Conservation (phyloP, 1,284 basidiomycete species). For the Irpex rosettiformis region DNA sequence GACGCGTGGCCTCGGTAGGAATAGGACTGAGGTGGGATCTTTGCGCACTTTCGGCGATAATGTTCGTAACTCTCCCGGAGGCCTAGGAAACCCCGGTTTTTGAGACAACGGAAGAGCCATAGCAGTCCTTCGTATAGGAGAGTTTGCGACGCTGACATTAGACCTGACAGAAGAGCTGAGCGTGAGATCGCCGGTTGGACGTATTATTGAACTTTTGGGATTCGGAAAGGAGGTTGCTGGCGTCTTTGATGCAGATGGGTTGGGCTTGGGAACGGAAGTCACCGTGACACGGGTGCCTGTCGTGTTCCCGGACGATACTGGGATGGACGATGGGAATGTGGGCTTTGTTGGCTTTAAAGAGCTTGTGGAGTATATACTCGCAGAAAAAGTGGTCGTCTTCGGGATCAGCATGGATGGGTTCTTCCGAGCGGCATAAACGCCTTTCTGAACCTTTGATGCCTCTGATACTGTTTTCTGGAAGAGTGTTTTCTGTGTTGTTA, state of each 20-base stretch:
- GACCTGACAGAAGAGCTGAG: neutral
- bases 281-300: conserved; percentile 30
- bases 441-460: conserved; percentile 62
- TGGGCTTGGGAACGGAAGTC: conserved; percentile 21
- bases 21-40: conserved; percentile 62
- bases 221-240: neutral
- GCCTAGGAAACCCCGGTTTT: conserved; percentile 4
- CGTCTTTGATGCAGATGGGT: neutral
- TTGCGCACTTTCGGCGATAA: conserved; percentile 38
- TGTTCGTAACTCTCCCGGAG: conserved; percentile 11
- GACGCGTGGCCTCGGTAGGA: conserved; percentile 72
- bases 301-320: conserved; percentile 12
- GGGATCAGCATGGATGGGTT: conserved; percentile 46
- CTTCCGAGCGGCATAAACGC: conserved; percentile 49
- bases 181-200: neutral
- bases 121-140: neutral
- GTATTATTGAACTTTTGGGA: neutral
- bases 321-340: conserved; percentile 27
- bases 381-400: conserved; percentile 26
- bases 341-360: conserved; percentile 32
- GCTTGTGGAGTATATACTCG: conserved; percentile 14
- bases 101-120: conserved; percentile 7
- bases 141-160: neutral
- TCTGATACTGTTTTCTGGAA: conserved; percentile 73
- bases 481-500: conserved; percentile 56